Percentiles rank a stretch among this genome's conserved stretches.
phyloP scores from a whole-genome alignment of 495 filamentous ascomycete species.

The Podospora pseudoanserina region DNA sequence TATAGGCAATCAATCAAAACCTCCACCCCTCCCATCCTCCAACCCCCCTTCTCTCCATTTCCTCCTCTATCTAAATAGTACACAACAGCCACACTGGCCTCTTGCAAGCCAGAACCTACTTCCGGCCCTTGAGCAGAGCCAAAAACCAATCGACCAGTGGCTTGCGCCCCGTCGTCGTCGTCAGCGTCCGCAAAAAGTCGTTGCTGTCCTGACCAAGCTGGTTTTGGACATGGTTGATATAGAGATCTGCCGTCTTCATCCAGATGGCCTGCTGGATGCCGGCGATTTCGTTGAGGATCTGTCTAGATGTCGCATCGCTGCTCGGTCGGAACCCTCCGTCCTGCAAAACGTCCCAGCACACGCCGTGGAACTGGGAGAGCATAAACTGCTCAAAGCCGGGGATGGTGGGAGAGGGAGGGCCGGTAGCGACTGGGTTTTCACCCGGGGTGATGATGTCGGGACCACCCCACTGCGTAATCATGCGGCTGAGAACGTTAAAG shows the following conservation, averaged over 20 bases:
- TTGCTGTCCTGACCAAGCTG: slow-evolving; percentile 44
- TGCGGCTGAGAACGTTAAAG: slow-evolving; percentile 71
- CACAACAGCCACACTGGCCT: slow-evolving; percentile 2
- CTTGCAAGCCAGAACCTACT: slow-evolving; percentile 20
- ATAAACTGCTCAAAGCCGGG: slow-evolving; percentile 92
- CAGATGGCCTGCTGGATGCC: slow-evolving; percentile 82
- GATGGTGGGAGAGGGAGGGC: slow-evolving; percentile 50
- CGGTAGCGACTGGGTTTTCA: slow-evolving; percentile 41
- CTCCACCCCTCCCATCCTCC: background rate
- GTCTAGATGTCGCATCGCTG: slow-evolving; percentile 78
- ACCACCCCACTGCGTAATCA: slow-evolving; percentile 81
- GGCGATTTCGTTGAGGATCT: slow-evolving; percentile 81
- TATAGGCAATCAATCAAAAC: background rate
- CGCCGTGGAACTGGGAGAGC: slow-evolving; percentile 78
- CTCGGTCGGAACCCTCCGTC: slow-evolving; percentile 68
- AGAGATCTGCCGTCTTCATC: slow-evolving; percentile 68
- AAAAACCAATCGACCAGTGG: slow-evolving; percentile 48
- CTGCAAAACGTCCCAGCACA: slow-evolving; percentile 80
- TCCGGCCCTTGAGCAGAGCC: slow-evolving; percentile 37
- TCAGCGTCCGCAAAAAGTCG: slow-evolving; percentile 50
- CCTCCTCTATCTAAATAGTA: background rate
- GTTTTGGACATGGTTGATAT: slow-evolving; percentile 46
- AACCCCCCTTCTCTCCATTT: background rate
- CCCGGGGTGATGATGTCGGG: slow-evolving; percentile 63
- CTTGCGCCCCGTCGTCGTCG: slow-evolving; percentile 47